Base-by-base conservation (phyloP, 2,329 filamentous ascomycete species). In the Cordyceps javanica region DNA sequence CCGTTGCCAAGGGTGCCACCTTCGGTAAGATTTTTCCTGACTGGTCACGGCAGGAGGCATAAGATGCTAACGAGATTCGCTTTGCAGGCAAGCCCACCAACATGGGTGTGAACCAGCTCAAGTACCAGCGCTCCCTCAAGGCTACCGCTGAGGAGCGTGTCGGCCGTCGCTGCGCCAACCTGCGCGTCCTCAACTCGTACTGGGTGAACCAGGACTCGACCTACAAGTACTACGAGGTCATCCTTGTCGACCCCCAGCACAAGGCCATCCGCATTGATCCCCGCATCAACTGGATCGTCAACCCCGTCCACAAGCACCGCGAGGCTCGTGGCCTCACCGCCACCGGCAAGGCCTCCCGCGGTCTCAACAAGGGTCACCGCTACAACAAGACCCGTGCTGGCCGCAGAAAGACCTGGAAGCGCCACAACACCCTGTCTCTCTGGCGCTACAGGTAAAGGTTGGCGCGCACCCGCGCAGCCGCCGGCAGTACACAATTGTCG, bases 151-250 rank as follows among this genome's bases (percentile, higher is more conserved):
- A 99, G 86, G 94, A 99, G 89, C 94, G 94, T 89, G 93, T 99
- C 76, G 94, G 95, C 74, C 92, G 92, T 79, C 92, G 93, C 77
- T 97, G 92, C 84, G 91, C 92, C 81, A 99, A 99, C 83, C 82
- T 99, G 78, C 91, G 94, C 75, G 94, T 99, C 75, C 89, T 99
- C 74, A 99, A 99, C 90, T 97, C 93, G 65, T 99, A 99, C 92
- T 99, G 95, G 95, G 91, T 99, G 85, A 99, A 99, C 90, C 91
- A 97, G 86, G 94, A 99, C 85, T 97, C 92, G 62, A 99, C 94
- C 81, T 99, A 97, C 90, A 99, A 99, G 87, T 99, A 99, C 90
- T 99, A 86, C 85, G 94, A 99, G 83, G 88, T 97, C 80, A 97
- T 99, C 83, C 90, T 97, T 74, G 93, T 99, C 76, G 94, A 99